Conservation (phyloP, 257 asterid species). For the Ballota nigra region DNA sequence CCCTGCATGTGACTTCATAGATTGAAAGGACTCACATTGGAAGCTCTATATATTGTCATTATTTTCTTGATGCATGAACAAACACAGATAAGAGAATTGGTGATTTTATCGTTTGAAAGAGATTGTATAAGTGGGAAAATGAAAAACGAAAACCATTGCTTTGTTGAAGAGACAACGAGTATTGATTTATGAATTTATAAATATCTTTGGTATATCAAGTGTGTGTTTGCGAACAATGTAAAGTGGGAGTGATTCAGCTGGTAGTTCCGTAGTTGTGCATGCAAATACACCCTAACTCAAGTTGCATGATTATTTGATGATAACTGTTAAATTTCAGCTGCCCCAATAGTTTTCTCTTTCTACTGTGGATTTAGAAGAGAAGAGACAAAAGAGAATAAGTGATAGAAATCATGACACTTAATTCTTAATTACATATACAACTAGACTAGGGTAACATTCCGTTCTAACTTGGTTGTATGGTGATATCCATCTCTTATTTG, state of each 20-base stretch:
- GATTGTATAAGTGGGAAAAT: background rate
- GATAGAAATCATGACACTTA: background rate
- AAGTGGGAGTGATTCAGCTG: too few species aligned
- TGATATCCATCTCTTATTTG: background rate
- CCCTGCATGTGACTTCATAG: background rate
- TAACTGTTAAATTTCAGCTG: background rate
- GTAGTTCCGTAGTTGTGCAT: too few species aligned
- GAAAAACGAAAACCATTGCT: background rate
- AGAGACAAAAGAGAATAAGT: background rate
- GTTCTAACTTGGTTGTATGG: background rate
- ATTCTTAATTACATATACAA: too few species aligned
- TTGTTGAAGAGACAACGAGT: background rate
- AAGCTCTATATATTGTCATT: background rate
- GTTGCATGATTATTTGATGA: too few species aligned
- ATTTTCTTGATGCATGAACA: background rate
- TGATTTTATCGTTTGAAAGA: background rate
- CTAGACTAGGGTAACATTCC: too few species aligned
- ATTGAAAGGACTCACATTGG: background rate
- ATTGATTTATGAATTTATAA: background rate
- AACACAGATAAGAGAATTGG: background rate
- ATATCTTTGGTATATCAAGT: background rate
- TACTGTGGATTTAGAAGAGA: background rate
- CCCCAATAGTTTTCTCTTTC: background rate
- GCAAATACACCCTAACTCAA: too few species aligned
- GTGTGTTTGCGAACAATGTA: background rate